Evolutionary conservation across 805 yeast species (phyloP).

Genomic region (Starmerella gropengiesseri): DNA sequence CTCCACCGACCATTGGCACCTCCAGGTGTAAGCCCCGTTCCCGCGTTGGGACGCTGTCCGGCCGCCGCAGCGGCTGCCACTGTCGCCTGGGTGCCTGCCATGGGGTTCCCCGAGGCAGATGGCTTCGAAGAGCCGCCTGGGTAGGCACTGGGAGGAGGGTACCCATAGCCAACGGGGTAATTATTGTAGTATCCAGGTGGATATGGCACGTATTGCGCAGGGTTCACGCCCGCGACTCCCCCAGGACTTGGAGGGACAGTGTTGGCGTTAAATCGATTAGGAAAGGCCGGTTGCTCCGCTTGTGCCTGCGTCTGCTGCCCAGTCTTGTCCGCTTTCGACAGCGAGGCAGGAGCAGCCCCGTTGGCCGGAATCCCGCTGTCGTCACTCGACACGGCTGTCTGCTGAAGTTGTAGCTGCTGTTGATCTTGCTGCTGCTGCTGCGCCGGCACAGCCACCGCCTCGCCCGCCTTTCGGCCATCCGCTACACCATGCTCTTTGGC

Average conservation of each 20-base stretch:
- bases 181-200: conserved; percentile 4
- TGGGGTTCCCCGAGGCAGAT: too few species aligned
- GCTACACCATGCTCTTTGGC: neutral
- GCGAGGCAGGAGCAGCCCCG: neutral
- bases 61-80: too few species aligned
- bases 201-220: conserved; percentile 3
- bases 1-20: conserved; percentile 13
- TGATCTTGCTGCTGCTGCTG: neutral
- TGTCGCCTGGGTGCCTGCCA: too few species aligned
- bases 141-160: conserved; percentile 2
- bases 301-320: neutral
- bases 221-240: neutral
- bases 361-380: neutral
- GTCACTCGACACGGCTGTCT: neutral
- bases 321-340: neutral
- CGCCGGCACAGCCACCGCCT: too few species aligned
- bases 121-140: conserved; percentile 3
- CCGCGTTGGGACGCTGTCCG: too few species aligned
- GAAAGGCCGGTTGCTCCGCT: too few species aligned
- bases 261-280: neutral
- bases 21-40: too few species aligned
- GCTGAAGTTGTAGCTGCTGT: neutral
- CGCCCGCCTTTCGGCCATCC: too few species aligned
- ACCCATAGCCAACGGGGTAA: conserved; percentile 4
- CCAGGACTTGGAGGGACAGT: conserved; percentile 3